Evolutionary conservation across 2,329 filamentous ascomycete genomes (phyloP), one percentile per base, ranked within the genome.

Genomic region (Pseudofabraea citricarpa): DNA sequence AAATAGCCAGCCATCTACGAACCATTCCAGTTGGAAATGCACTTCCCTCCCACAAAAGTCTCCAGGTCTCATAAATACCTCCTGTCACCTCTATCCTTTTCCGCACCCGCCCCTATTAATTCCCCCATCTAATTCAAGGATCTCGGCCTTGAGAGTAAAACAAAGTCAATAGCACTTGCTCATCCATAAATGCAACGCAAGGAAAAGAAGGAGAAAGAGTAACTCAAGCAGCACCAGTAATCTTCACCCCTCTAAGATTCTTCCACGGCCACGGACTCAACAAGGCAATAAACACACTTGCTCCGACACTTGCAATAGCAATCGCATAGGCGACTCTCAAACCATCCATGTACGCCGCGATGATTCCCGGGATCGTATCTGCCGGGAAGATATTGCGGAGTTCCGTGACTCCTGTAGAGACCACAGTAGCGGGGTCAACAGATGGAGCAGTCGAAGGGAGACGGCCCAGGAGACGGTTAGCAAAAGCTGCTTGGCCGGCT

Each of bases 321-420:
- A 83, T 68, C 8, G 79, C 83, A 29, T 81, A 75, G 4, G 73
- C 70, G 6, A 84, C 79, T 56, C 83, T 80, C 53, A 83, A 76
- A 0, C 77, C 77, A 41, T 75, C 64, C 53, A 76, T 85, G 64
- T 87, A 87, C 0, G 77, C 79, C 0, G 61, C 50, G 20, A 85
- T 67, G 31, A 87, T 79, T 0, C 69, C 65, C 0, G 64, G 56
- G 2, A 83, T 64, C 45, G 68, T 70, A n/a, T 74, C 57, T 0
- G 55, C 44, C 0, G 69, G 56, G 49, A 86, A 77, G 2, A 63
- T 63, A 5, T 57, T 46, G 51, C 78, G 73, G 27, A 88, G 67
- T 50, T 77, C 71, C 0, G 80, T 84, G 3, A 73, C 71, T 13
- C 72, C 72, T 0, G 68, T 68, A 2, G 64, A 53, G 24, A 72